phyloP scores from a whole-genome alignment of 2,329 filamentous ascomycete species.

The Fonsecaea pedrosoi region DNA sequence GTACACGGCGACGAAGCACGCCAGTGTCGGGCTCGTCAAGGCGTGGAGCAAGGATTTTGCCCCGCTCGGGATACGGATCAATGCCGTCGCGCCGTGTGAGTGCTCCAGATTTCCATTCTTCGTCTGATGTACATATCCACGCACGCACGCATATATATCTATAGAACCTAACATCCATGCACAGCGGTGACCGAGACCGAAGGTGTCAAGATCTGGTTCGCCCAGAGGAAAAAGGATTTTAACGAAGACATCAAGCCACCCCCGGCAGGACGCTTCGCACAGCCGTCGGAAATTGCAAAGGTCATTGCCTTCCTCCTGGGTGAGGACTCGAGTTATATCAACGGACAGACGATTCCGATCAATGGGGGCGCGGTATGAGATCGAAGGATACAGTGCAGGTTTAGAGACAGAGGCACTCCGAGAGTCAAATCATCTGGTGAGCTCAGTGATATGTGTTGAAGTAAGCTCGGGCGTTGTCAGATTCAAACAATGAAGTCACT shows the following conservation, averaged over 20 bases:
- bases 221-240: constrained; percentile 8
- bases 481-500: too few relatives aligned
- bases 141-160: too few relatives aligned
- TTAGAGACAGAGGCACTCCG: neutral
- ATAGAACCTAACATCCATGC: neutral
- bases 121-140: too few relatives aligned
- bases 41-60: constrained; percentile 45
- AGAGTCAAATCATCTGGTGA: neutral
- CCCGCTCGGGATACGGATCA: constrained; percentile 45
- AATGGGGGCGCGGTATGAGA: neutral
- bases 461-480: neutral
- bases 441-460: too few relatives aligned
- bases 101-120: too few relatives aligned
- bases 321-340: constrained; percentile 6
- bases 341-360: constrained; percentile 7
- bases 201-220: neutral
- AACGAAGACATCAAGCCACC: neutral
- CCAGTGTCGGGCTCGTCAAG: constrained; percentile 51
- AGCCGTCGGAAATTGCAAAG: constrained; percentile 5
- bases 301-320: constrained; percentile 4
- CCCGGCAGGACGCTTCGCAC: neutral
- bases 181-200: constrained; percentile 4
- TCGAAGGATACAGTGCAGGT: too few relatives aligned
- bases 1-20: constrained; percentile 53
- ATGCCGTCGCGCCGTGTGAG: constrained; percentile 40